A percentile compares a stretch with the other conserved stretches of the same genome.
phyloP scores from a whole-genome alignment of 257 asterid species.

The Solanum ossicruentum region DNA sequence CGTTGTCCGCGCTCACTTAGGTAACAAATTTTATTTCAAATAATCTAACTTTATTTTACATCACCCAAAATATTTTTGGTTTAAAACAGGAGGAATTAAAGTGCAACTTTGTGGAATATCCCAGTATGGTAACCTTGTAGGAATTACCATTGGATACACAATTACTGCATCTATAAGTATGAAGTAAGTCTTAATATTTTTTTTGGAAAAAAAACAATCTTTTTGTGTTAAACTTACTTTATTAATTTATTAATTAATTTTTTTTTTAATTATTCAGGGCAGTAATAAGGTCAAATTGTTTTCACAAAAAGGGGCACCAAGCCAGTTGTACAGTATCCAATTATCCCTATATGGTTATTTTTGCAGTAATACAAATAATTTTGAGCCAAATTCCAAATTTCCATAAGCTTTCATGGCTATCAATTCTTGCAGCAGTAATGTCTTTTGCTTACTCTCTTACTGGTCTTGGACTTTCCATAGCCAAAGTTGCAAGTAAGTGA shows the following conservation, averaged over 20 bases:
- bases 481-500: slow-evolving; percentile 9
- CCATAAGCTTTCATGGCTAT: slow-evolving; percentile 15
- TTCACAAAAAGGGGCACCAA: slow-evolving; percentile 5
- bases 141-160: slow-evolving; percentile 6
- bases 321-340: slow-evolving; percentile 11
- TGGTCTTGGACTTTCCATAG: slow-evolving; percentile 22
- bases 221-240: not conserved
- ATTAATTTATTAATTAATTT: not conserved
- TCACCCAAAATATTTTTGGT: not conserved
- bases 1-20: slow-evolving; percentile 9
- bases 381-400: slow-evolving; percentile 25
- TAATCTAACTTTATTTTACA: no score
- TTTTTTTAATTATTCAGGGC: slow-evolving; percentile 3
- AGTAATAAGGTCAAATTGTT: slow-evolving; percentile 18
- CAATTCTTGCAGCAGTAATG: slow-evolving; percentile 27
- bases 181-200: slow-evolving; percentile 6
- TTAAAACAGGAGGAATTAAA: not conserved
- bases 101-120: slow-evolving; percentile 5
- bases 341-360: slow-evolving; percentile 9
- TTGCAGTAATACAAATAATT: slow-evolving; percentile 10
- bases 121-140: slow-evolving; percentile 1
- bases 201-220: not conserved
- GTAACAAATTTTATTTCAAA: not conserved
- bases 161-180: slow-evolving; percentile 28
- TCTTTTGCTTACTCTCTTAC: slow-evolving; percentile 20